Base-by-base conservation (phyloP, 2,329 filamentous ascomycete genomes). In the Fusarium sp. region DNA sequence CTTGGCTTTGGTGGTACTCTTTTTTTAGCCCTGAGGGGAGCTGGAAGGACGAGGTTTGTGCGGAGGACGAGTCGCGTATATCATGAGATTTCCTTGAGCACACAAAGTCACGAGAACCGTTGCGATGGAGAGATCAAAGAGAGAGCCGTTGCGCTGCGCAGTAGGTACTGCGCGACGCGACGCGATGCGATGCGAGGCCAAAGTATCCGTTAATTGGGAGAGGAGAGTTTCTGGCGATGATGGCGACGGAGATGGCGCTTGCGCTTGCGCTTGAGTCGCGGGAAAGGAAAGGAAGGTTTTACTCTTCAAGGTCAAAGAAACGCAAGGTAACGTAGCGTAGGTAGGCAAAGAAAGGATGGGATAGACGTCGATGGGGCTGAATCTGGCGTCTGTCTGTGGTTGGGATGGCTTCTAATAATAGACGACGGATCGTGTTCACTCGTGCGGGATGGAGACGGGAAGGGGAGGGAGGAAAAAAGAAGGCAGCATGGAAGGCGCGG, bases 351-450 rank as follows among this genome's bases (percentile, higher is more conserved):
- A 58, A 48, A 34, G 41, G 26, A 19, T 19, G 19, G 35, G 54
- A 70, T 67, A 53, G 59, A 65, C 42, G 60, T 65, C 40, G 57
- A 71, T 71, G 69, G 69, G 69, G 69, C 69, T 71, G 69, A 70
- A 71, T 71, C 69, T 71, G 69, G 69, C 67, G 67, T 69, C 56
- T 65, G 59, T 50, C 38, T 59, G 47, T 61, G 66, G 55, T 64
- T 64, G 59, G 59, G 64, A 65, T 66, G 62, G 68, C 56, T 71
- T 71, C 69, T 71, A 71, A 71, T 71, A 71, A 71, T 71, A 71
- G 69, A 71, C 58, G 52, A 71, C 59, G 49, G 69, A 71, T 71
- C 69, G 69, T 71, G 69, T 71, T 71, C 69, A 71, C 67, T 64
- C 65, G 49, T 45, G 61, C 58, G 61, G 58, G 61, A 65, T 65